Evolutionary conservation across 2,329 filamentous ascomycete species (phyloP).

Genomic region (Chaetomium globosum): DNA sequence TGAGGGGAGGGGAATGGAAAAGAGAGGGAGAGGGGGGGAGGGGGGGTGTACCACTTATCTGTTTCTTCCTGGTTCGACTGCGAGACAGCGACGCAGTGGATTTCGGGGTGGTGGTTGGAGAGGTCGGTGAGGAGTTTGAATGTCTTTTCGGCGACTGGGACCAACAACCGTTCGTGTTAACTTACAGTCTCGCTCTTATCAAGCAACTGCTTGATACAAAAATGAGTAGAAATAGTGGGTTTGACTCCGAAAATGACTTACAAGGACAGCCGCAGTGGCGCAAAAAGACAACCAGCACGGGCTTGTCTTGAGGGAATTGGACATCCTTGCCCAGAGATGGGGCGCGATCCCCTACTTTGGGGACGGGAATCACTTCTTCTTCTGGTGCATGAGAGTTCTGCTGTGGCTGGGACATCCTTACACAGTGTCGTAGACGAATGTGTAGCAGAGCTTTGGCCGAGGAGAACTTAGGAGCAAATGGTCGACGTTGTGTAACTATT

Average conservation of each 20-base stretch:
- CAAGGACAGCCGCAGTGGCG: conserved; percentile 76
- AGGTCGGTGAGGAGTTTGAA: conserved; percentile 58
- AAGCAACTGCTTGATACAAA: background rate
- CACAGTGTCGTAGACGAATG: background rate
- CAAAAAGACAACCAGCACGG: conserved; percentile 67
- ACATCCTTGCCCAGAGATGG: conserved; percentile 45
- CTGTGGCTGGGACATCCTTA: background rate
- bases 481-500: too few species aligned
- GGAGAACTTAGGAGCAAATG: too few species aligned
- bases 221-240: background rate
- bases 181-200: too few species aligned
- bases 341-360: conserved; percentile 57
- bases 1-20: too few species aligned
- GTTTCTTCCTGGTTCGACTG: conserved; percentile 59
- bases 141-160: conserved; percentile 67
- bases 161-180: background rate
- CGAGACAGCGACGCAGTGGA: conserved; percentile 64
- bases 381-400: background rate
- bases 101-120: conserved; percentile 52
- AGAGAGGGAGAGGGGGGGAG: background rate
- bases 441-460: background rate
- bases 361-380: conserved; percentile 49
- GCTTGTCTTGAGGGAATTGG: conserved; percentile 56
- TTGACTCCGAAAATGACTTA: conserved; percentile 41
- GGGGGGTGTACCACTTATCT: conserved; percentile 49